Conservation (phyloP, 2,329 filamentous ascomycete genomes). For the Apiospora hydei region DNA sequence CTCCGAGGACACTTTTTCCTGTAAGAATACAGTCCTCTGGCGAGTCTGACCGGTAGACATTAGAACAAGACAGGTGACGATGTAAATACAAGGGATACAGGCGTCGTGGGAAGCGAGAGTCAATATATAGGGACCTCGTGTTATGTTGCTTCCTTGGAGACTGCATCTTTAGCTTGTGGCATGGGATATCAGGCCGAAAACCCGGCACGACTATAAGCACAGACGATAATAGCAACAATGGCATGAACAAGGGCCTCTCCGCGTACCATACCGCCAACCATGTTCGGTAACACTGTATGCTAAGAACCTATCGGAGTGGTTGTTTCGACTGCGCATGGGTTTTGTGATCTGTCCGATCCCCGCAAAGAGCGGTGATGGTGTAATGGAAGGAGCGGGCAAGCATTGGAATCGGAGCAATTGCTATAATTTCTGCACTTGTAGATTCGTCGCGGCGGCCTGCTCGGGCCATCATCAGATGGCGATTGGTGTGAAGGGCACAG, state of each 20-base stretch:
- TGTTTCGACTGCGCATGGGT: neutral
- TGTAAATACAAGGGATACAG: neutral
- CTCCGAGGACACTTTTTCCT: neutral
- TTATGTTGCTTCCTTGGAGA: neutral
- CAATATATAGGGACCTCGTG: constrained; percentile 6
- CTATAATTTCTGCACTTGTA: neutral
- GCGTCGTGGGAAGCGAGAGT: neutral
- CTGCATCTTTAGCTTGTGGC: neutral
- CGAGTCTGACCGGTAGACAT: neutral
- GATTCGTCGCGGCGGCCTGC: neutral
- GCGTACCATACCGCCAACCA: neutral
- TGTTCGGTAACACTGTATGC: neutral
- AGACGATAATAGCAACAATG: neutral
- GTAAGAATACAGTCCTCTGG: neutral
- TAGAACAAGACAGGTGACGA: neutral
- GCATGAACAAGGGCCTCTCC: neutral
- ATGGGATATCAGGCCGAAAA: neutral
- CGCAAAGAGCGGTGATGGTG: neutral
- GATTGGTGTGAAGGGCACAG: neutral
- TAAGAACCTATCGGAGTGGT: no score
- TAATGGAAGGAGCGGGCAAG: neutral
- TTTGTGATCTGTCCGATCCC: no score
- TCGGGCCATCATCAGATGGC: neutral
- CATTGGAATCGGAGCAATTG: neutral
- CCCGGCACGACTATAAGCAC: neutral